Evolutionary conservation across 176 grass and related monocot genomes (phyloP).

Genomic region (Oryza officinalis): DNA sequence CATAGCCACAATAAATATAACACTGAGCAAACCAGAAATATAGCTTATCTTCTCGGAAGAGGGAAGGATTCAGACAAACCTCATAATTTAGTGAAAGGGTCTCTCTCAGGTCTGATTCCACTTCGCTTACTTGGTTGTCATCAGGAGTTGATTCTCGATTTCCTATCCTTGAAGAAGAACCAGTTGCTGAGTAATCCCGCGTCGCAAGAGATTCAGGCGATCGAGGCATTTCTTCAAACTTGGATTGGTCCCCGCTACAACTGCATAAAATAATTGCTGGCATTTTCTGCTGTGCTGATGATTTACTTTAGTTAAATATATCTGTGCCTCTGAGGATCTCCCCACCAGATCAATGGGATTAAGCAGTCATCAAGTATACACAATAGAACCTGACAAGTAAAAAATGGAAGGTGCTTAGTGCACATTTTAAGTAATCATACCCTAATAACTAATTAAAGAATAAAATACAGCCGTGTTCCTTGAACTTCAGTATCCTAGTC

Average conservation of each 20-base stretch:
- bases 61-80: constrained; percentile 45
- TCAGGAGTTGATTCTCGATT: constrained; percentile 70
- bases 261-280: constrained; percentile 77
- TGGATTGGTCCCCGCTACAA: constrained; percentile 85
- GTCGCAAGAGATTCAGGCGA: constrained; percentile 93
- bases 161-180: constrained; percentile 60
- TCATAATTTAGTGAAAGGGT: constrained; percentile 98
- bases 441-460: not conserved
- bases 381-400: constrained; percentile 33
- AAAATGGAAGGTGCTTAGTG: constrained; percentile 35
- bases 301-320: constrained; percentile 20
- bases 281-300: constrained; percentile 25
- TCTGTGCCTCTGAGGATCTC: constrained; percentile 26
- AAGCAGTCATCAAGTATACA: constrained; percentile 25
- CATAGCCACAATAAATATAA: constrained; percentile 34
- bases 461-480: not conserved
- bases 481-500: not conserved
- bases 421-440: not conserved
- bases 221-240: constrained; percentile 81
- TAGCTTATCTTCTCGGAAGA: constrained; percentile 29
- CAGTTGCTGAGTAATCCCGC: constrained; percentile 79
- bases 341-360: not conserved
- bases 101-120: constrained; percentile 90
- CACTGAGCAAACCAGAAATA: constrained; percentile 27
- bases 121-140: constrained; percentile 86